Base-by-base conservation (phyloP, 371 early-diverging fungal genomes). In the Hamiltosporidium tvaerminnensis region DNA sequence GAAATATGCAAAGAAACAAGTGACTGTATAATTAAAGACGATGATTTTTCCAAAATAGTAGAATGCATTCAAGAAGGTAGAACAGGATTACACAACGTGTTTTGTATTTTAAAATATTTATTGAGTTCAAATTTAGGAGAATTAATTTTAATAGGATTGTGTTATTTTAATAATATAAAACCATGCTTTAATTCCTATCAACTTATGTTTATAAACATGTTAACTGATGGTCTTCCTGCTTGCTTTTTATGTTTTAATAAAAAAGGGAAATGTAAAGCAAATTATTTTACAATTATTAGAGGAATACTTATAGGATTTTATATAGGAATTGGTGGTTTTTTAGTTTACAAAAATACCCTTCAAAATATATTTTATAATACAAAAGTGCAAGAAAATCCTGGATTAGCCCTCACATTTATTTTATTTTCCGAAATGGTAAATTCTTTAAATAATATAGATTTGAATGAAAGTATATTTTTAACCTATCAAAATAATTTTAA, bases 181-280 rank as follows among this genome's bases (percentile, higher is more conserved):
- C 91, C 91, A 76, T 90, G 91, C 52, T 77, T 94, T 66, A 89
- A 88, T 61, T 91, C 95, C 49, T 91, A 92, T 38, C 93, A 93
- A 77, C 81, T 94, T 31, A 81, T 94, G 49, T 92, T 92, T 91
- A 92, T 92, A 53, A 94, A 94, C 72, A 75, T 94, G 71, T 90
- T 94, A 14, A 93, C 92, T 57, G 93, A 93, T 76, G 92, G 92
- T 10, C 81, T 91, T 59, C 93, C 95, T 34, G 93, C 95, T 34
- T 86, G 90, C 0, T 90, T 93, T 9, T 83, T 94, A 53, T 92
- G 92, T 35, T 90, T 93, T 77, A 91, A 94, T 74, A 84, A 82
- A 57, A 76, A 83, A 14, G 81, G 81, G 37, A 91, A 90, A 72
- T 87, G 90, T 5, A 82, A 91, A 44, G 88, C 91, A 31, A 86